Evolutionary conservation across 768 basidiomycete genomes (phyloP), one percentile per base, ranked within the genome.

Genomic region (Phallus indusiatus): DNA sequence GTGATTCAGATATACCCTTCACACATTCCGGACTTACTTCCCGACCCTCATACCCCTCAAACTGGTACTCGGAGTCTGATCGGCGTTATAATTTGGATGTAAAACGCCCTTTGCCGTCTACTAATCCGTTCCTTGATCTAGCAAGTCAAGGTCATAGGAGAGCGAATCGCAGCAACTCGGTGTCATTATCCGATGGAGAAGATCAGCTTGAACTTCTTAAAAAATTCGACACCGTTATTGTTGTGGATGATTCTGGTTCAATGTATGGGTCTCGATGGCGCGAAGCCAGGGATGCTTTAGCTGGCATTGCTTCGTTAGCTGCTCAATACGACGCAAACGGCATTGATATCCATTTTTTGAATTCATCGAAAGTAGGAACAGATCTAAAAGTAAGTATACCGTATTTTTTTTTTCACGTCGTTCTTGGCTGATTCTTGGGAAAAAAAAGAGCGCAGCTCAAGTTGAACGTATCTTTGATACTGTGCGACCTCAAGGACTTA

Each of bases 341-440:
- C 1, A 78, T 86, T 46, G 84, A 86, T 60, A 72, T 86, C 4
- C 69, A 80, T 63, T 86, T 86, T 70, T 64, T 86, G 55, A 85
- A 86, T 61, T 66, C 73, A 49, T 17, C 54, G 47, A 57, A 56
- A 55, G 64, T 65, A 34, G 74, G 73, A 0, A 49, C 55, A 10
- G 72, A 75, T 60, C 51, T 82, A 58, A 76, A 73, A 70, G 81
- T 72, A 59, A 52, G 66, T 51, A 35, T 34, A n/a, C n/a, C 14
- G 49, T 49, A 35, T 46, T 22, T 22, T 16, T 11, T 12, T 53
- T 14, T 33, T 18, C 24, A 54, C 51, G 42, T 16, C 47, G 35
- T 53, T 34, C 54, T 16, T 37, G 16, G 16, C 36, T 37, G 36
- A 37, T 37, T 16, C n/a, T n/a, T n/a, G n/a, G n/a, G n/a, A n/a